Percentiles rank a stretch among this genome's conserved stretches.
phyloP scores from a whole-genome alignment of 2,329 filamentous ascomycete genomes.

The Fusarium ramigenum region DNA sequence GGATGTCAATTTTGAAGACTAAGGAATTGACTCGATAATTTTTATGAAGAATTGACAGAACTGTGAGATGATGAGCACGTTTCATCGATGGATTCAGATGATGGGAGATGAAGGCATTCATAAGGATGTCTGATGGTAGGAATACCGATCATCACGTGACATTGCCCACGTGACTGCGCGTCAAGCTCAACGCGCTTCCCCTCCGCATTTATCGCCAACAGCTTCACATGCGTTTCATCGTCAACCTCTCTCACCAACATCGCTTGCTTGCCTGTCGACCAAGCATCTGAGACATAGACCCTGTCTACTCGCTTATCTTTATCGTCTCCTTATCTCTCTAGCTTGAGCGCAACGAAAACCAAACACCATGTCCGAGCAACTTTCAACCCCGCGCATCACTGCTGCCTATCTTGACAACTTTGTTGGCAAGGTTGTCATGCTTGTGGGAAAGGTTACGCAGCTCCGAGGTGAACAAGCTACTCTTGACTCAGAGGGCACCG shows the following conservation, averaged over 20 bases:
- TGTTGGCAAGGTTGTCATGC: constrained; percentile 77
- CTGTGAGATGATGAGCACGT: too few relatives aligned
- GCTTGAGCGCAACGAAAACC: constrained; percentile 7
- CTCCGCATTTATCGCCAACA: constrained; percentile 20
- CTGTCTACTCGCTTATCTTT: fast-evolving
- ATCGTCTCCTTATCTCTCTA: neutral
- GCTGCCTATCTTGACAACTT: constrained; percentile 82
- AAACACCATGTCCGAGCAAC: constrained; percentile 70
- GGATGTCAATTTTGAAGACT: neutral
- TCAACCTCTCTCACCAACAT: neutral
- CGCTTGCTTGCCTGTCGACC: neutral
- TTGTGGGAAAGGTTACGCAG: constrained; percentile 86
- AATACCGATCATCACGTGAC: neutral
- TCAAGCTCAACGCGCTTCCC: constrained; percentile 28
- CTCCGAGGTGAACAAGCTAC: constrained; percentile 82
- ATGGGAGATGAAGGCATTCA: neutral
- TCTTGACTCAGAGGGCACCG: constrained; percentile 81
- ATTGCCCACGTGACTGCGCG: constrained; percentile 32
- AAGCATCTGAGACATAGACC: neutral
- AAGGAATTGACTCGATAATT: neutral
- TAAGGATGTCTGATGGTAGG: neutral
- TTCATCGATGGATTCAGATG: too few relatives aligned
- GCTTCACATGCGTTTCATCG: constrained; percentile 3
- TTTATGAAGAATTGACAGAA: too few relatives aligned
- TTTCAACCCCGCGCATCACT: constrained; percentile 81